These are phyloP conservation scores for Carpinus fangiana DNA, from an alignment of 306 rosid species.

Conservation along the genomic window DNA sequence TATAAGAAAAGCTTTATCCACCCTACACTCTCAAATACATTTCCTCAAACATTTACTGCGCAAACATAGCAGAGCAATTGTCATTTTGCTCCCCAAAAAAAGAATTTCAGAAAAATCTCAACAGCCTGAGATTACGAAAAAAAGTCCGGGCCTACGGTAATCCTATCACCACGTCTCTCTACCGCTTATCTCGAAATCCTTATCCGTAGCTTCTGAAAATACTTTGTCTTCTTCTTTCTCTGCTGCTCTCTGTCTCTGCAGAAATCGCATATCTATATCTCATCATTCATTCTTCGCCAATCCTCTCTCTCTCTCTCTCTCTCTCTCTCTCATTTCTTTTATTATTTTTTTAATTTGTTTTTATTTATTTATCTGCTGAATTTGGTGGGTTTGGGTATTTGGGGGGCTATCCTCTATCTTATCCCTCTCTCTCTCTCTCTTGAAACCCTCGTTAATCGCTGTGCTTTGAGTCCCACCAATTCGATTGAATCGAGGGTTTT, in stretches of 20 bases:
- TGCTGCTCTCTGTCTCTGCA: not conserved
- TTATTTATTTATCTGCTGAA: not conserved
- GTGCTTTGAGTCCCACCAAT: constrained; percentile 24
- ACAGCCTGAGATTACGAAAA: not conserved
- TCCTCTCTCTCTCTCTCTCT: not conserved
- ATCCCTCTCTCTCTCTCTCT: not conserved
- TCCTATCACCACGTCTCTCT: constrained; percentile 27
- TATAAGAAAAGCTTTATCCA: not conserved
- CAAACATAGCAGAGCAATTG: not conserved
- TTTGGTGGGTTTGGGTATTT: constrained; percentile 9
- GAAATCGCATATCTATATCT: constrained; percentile 40
- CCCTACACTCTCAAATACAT: not conserved
- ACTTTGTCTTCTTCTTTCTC: constrained; percentile 23
- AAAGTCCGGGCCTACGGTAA: constrained; percentile 38
- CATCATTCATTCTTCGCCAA: constrained; percentile 12
- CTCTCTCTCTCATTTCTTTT: not conserved
- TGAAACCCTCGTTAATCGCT: constrained; percentile 42
- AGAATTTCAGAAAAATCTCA: too few relatives aligned
- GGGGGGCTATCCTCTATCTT: constrained; percentile 8
- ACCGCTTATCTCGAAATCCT: constrained; percentile 64
- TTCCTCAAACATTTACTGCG: not conserved
- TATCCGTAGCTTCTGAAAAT: constrained; percentile 43
- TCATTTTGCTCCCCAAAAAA: not conserved
- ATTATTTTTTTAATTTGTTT: not conserved
- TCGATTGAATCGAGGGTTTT: constrained; percentile 46